Evolutionary conservation across 1,284 basidiomycete species (phyloP).

Genomic region (Hemileia vastatrix): DNA sequence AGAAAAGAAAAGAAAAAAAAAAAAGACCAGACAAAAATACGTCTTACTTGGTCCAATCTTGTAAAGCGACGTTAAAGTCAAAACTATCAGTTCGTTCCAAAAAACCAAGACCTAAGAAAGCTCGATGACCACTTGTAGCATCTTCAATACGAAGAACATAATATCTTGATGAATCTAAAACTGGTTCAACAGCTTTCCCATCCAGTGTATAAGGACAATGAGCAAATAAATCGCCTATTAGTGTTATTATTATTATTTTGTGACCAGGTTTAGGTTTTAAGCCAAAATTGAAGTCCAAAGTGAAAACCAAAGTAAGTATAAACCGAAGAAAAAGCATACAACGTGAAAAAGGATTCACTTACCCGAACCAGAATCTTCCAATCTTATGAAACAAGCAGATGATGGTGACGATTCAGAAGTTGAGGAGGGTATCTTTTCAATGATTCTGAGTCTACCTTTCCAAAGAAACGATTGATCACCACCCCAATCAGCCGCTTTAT

Average conservation of each 20-base stretch:
- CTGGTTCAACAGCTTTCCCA: constrained; percentile 76
- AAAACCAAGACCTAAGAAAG: constrained; percentile 90
- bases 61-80: constrained; percentile 89
- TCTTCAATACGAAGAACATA: constrained; percentile 82
- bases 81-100: constrained; percentile 81
- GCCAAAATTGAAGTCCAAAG: neutral
- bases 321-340: too few relatives aligned
- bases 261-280: neutral
- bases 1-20: constrained; percentile 48
- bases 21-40: constrained; percentile 21
- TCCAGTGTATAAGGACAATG: constrained; percentile 73
- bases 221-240: constrained; percentile 63
- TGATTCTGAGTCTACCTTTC: constrained; percentile 77
- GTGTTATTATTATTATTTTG: neutral
- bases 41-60: constrained; percentile 86
- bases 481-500: constrained; percentile 72
- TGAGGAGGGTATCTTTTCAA: constrained; percentile 52
- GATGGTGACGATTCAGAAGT: too few relatives aligned
- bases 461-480: constrained; percentile 69
- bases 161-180: constrained; percentile 90
- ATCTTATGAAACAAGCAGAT: constrained; percentile 54
- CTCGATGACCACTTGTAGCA: constrained; percentile 63
- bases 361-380: constrained; percentile 70
- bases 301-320: neutral
- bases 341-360: neutral